Evolutionary conservation across 495 filamentous ascomycete genomes (phyloP), one percentile per base, ranked within the genome.

Genomic region (Penicillium angulare): DNA sequence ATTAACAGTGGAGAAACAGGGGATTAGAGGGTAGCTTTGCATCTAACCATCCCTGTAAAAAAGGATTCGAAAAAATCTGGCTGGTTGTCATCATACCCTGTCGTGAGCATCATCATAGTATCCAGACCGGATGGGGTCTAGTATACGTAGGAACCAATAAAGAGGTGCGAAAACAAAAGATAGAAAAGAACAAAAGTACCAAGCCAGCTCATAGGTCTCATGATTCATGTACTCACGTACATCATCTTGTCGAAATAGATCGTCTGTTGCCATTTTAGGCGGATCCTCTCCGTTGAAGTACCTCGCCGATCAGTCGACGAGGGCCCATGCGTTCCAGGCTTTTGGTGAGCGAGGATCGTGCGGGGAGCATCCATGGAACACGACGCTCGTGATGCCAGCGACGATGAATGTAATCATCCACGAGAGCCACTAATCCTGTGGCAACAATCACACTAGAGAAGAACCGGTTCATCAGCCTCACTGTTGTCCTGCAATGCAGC

Each of bases 371-470:
- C 60, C 82, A 64, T 45, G 79, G 82, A 34, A 79, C 78, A 39
- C 71, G 68, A 61, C 83, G 82, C 64, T 83, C 83, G 18, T 79
- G 69, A 61, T 90, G 84, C 80, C 87, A 93, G 46, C 83, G 83
- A 40, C 84, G 79, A 65, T 87, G 86, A 71, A 96, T 92, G 71
- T 86, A 88, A 69, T 98, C 92, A 60, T 98, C 93, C 50, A 95
- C 86, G 36, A 98, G 83, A 6, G 88, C 84, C 39, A 95, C 88
- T 60, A 98, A 77, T 32, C 92, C 93, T 41, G 92, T 92, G 18
- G 92, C 85, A 48, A 98, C 82, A 59, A 97, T 86, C 53, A 91
- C 86, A 62, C 92, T 96, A 36, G 2, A 18, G 38, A 22, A 48
- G 53, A 34, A 50, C 32, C 45, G 21, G 47, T 68, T 65, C 64